Percentiles rank a stretch among this genome's conserved stretches.
Conservation (phyloP, 352 stramenopile genomes). For the Pythium aquatile region DNA sequence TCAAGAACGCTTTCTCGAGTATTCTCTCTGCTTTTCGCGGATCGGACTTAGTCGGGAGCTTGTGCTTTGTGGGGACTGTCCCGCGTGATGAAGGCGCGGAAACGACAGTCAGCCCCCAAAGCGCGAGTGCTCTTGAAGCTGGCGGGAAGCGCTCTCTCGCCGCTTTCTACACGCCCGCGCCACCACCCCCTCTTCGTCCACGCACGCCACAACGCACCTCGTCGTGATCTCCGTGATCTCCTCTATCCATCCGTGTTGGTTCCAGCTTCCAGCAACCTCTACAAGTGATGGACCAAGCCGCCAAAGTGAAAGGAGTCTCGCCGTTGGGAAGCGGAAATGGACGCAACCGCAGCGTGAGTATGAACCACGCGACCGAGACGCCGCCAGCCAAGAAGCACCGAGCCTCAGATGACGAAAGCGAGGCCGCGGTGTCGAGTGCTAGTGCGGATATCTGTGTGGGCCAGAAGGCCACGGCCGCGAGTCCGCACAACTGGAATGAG, state of each 20-base stretch:
- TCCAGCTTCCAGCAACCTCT: background rate
- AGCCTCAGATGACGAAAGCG: slow-evolving; percentile 71
- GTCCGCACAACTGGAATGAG: slow-evolving; percentile 23
- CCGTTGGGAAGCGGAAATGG: slow-evolving; percentile 19
- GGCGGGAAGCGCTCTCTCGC: background rate
- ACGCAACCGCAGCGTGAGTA: slow-evolving; percentile 66
- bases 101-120: slow-evolving; percentile 4
- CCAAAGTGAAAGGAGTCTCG: slow-evolving; percentile 7
- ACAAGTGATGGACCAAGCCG: slow-evolving; percentile 19
- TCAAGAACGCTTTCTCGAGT: background rate
- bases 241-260: slow-evolving; percentile 15
- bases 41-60: slow-evolving; percentile 17
- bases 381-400: slow-evolving; percentile 80
- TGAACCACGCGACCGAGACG: slow-evolving; percentile 46
- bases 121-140: slow-evolving; percentile 4
- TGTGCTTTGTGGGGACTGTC: slow-evolving; percentile 8
- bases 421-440: slow-evolving; percentile 15
- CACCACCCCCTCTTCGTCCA: background rate
- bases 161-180: background rate
- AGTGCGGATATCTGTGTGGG: slow-evolving; percentile 14
- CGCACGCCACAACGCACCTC: background rate
- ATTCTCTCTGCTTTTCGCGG: slow-evolving; percentile 3
- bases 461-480: slow-evolving; percentile 9
- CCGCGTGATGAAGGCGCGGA: slow-evolving; percentile 21
- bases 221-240: slow-evolving; percentile 12